These are phyloP conservation scores for Neckera pumila DNA, from an alignment of 225 moss, liverwort and hornwort species.

Conservation along the genomic window DNA sequence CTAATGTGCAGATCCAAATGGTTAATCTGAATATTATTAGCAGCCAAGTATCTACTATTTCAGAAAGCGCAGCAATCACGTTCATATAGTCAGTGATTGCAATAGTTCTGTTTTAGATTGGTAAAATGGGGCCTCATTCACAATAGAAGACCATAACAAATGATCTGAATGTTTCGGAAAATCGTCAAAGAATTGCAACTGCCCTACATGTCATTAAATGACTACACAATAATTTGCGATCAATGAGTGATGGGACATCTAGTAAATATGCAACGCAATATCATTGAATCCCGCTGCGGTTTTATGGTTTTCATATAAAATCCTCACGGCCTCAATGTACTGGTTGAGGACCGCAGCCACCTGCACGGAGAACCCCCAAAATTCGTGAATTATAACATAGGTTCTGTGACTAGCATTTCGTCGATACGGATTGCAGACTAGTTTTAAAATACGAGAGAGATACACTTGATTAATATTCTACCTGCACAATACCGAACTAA, in stretches of 20 bases:
- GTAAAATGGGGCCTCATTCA: background rate
- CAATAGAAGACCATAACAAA: background rate
- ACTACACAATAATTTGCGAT: background rate
- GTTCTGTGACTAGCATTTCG: background rate
- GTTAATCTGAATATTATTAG: background rate
- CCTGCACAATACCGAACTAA: background rate
- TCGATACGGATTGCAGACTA: background rate
- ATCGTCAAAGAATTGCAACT: background rate
- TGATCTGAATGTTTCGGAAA: background rate
- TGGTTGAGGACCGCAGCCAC: constrained; percentile 31
- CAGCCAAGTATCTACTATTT: background rate
- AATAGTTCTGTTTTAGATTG: background rate
- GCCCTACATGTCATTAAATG: background rate
- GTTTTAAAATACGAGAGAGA: background rate
- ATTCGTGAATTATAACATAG: background rate
- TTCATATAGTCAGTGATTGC: background rate
- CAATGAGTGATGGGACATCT: background rate
- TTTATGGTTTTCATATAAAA: constrained; percentile 68
- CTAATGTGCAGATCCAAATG: background rate
- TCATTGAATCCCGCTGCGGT: constrained; percentile 44
- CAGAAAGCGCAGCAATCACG: background rate
- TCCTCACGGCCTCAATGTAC: constrained; percentile 44
- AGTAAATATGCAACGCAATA: constrained; percentile 22
- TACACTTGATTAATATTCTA: background rate
- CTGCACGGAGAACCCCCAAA: constrained; percentile 10